Evolutionary conservation across 495 filamentous ascomycete genomes (phyloP).

Genomic region (Trichoderma gamsii): DNA sequence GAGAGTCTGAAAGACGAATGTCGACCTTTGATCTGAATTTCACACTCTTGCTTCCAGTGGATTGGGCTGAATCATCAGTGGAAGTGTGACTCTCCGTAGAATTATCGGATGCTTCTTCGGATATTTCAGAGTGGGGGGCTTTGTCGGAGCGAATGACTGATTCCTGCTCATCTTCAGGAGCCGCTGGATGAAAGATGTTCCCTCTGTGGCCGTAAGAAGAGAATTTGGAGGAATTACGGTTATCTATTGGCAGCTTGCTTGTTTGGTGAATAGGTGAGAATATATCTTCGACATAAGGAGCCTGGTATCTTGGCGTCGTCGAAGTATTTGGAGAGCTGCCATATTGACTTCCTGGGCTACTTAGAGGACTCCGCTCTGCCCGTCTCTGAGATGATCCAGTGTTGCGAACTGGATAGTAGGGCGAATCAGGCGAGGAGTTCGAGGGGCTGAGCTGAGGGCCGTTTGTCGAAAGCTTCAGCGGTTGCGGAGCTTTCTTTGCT

Average conservation of each 20-base stretch:
- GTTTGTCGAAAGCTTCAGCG: background rate
- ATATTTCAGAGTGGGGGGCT: background rate
- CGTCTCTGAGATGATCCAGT: background rate
- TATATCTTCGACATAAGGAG: conserved; percentile 1
- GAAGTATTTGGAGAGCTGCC: conserved; percentile 1
- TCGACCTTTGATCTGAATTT: conserved; percentile 6
- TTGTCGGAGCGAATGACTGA: background rate
- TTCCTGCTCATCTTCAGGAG: background rate
- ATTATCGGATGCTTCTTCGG: background rate
- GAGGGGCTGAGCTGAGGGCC: conserved; percentile 1
- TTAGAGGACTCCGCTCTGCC: background rate
- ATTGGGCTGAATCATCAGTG: background rate
- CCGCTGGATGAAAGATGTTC: background rate
- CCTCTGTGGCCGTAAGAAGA: background rate
- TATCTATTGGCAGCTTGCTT: background rate
- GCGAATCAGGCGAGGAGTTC: conserved; percentile 2
- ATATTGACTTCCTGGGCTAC: background rate
- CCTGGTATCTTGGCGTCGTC: background rate
- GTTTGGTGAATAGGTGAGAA: background rate
- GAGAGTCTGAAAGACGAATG: background rate
- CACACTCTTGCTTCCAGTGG: conserved; percentile 2
- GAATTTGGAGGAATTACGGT: background rate
- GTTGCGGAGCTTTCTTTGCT: background rate
- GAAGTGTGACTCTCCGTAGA: background rate
- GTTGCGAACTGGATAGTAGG: background rate